A percentile compares a stretch with the other conserved stretches of the same genome.
Conservation (phyloP, 371 early-diverging fungal species). For the Blakeslea trispora region DNA sequence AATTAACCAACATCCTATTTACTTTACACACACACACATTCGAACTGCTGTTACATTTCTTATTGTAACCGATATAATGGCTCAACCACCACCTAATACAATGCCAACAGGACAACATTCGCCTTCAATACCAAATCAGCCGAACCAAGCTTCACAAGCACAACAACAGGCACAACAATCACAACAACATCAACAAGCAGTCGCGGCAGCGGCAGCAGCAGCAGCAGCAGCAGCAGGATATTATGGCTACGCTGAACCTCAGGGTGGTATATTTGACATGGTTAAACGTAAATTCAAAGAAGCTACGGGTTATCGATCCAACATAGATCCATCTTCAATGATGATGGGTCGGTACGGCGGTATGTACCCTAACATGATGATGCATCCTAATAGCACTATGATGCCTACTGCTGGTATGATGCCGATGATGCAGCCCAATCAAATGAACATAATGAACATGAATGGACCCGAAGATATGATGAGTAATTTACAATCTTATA, state of each 20-base stretch:
- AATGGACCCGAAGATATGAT: conserved; percentile 1
- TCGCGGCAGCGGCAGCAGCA: not conserved
- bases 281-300: conserved; percentile 19
- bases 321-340: conserved; percentile 9
- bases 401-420: conserved; percentile 7
- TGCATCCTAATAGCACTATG: conserved; percentile 8
- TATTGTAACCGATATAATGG: not conserved
- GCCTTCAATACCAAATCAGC: too few species aligned
- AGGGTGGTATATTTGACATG: conserved; percentile 18
- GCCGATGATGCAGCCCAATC: conserved; percentile 7
- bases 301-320: conserved; percentile 6
- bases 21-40: too few species aligned
- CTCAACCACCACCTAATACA: not conserved
- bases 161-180: conserved; percentile 9
- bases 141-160: not conserved
- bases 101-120: not conserved
- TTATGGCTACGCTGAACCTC: conserved; percentile 8
- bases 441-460: not conserved
- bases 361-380: conserved; percentile 1
- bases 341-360: conserved; percentile 6
- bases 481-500: conserved; percentile 1
- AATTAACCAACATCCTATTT: too few species aligned
- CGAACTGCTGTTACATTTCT: too few species aligned
- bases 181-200: not conserved
- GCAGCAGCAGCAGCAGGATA: not conserved